Evolutionary conservation across 2,329 filamentous ascomycete species (phyloP).

Genomic region (Cryphonectria parasitica): DNA sequence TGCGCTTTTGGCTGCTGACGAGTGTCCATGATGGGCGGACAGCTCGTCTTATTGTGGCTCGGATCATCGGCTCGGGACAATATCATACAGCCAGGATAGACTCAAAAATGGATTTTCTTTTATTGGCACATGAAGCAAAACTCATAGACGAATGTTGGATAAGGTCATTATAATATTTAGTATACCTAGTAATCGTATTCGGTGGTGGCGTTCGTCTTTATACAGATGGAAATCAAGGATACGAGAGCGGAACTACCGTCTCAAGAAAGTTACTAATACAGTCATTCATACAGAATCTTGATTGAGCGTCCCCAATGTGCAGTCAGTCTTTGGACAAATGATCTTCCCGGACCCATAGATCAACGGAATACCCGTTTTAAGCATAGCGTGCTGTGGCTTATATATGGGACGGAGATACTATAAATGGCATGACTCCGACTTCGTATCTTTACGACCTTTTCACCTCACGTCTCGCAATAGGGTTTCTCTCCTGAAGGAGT

Average conservation of each 20-base stretch:
- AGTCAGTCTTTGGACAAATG: not conserved
- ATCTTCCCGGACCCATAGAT: not conserved
- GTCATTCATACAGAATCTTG: not conserved
- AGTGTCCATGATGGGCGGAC: conserved; percentile 5
- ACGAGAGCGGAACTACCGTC: not conserved
- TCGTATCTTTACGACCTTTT: not conserved
- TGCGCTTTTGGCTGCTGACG: not conserved
- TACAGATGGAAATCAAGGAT: not conserved
- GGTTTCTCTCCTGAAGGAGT: not conserved
- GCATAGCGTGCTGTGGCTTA: not conserved
- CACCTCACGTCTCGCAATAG: not conserved
- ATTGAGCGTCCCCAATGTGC: not conserved
- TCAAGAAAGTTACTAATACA: not conserved
- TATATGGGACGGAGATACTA: conserved; percentile 13
- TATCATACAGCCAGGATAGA: not conserved
- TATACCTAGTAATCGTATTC: not conserved
- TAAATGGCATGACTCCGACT: conserved; percentile 21
- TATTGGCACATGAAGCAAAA: not conserved
- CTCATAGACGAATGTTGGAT: too few species aligned
- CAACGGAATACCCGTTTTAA: conserved; percentile 8
- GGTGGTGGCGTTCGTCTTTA: not conserved
- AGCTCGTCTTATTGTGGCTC: not conserved
- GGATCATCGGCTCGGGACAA: not conserved
- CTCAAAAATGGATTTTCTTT: not conserved
- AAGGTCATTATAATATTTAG: not conserved